Base-by-base conservation (phyloP, 192 early-diverging fungal species). In the Podila clonocystis region DNA sequence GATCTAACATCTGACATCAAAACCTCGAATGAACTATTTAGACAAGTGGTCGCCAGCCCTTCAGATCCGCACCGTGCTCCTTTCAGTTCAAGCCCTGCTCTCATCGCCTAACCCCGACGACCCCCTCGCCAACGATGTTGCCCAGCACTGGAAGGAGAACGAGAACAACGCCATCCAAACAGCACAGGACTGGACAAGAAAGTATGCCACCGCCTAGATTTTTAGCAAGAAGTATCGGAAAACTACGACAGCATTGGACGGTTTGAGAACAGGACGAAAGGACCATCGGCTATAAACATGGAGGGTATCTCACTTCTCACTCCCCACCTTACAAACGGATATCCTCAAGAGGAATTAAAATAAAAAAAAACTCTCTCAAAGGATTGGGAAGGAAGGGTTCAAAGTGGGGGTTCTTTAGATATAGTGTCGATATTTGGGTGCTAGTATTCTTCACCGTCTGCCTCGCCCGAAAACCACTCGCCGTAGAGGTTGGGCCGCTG, bases 11-110 rank as follows among this genome's bases (percentile, higher is more conserved):
- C 22, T 36, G 34, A 36, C 34, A 9, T 36, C 34, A 36, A 36
- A 36, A 9, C 9, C 34, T 36, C 6, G 34, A 13, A 28, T 4
- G 24, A 24, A 33, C 72, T 65, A 45, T 17, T 19, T 68, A 96
- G 98, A 99, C 85, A 98, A 98, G 84, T 99, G 98, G 98, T 97
- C 96, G 38, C 98, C 98, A 8, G 98, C 98, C 8, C 87, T 98
- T 59, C 98, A 99, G 82, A 97, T 99, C 73, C 95, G 98, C 63
- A 99, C 98, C 1, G 98, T 99, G 26, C 88, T 99, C 60, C 91
- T 99, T 24, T 99, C 98, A 11, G 93, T 99, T 78, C 98, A 99
- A 74, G 98, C 97, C 9, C 85, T 99, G 58, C 86, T 99, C 48
- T 98, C 97, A 9, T 96, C 96, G 12, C 98, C 98, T 57, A 99